Evolutionary conservation across 345 rosid species (phyloP).

Genomic region (Ricinus communis): DNA sequence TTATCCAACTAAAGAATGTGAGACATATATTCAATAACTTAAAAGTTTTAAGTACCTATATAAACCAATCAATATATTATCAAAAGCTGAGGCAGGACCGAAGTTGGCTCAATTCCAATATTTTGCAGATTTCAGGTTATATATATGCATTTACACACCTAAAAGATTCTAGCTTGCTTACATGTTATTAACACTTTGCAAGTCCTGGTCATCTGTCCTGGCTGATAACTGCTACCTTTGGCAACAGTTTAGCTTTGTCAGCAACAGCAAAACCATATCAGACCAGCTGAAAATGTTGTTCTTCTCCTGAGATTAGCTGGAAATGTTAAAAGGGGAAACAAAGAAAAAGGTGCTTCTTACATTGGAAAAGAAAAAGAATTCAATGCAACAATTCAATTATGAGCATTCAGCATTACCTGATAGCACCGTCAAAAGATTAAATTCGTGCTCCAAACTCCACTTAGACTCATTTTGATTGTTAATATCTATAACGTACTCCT

Average conservation of each 20-base stretch:
- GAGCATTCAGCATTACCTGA: constrained; percentile 23
- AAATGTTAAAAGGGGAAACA: not conserved
- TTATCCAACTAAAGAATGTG: not conserved
- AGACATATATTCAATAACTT: not conserved
- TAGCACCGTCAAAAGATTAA: constrained; percentile 42
- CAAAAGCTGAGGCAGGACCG: too few relatives aligned
- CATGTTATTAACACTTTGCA: not conserved
- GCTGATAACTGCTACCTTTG: constrained; percentile 7
- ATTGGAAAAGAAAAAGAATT: not conserved
- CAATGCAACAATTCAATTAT: not conserved
- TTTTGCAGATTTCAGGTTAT: not conserved
- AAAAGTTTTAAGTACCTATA: not conserved
- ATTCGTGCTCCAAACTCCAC: constrained; percentile 75
- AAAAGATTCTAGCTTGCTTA: not conserved
- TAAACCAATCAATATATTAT: not conserved
- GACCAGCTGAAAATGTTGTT: constrained; percentile 33
- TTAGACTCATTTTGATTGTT: constrained; percentile 47
- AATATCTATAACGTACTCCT: constrained; percentile 62
- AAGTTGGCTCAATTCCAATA: not conserved
- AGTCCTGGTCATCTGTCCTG: not conserved
- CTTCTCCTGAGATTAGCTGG: constrained; percentile 22
- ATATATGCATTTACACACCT: not conserved
- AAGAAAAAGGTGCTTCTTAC: not conserved
- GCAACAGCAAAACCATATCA: constrained; percentile 10
- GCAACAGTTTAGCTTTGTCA: not conserved